Evolutionary conservation across 2,329 filamentous ascomycete species (phyloP).

Genomic region (Juglanconis sp.): DNA sequence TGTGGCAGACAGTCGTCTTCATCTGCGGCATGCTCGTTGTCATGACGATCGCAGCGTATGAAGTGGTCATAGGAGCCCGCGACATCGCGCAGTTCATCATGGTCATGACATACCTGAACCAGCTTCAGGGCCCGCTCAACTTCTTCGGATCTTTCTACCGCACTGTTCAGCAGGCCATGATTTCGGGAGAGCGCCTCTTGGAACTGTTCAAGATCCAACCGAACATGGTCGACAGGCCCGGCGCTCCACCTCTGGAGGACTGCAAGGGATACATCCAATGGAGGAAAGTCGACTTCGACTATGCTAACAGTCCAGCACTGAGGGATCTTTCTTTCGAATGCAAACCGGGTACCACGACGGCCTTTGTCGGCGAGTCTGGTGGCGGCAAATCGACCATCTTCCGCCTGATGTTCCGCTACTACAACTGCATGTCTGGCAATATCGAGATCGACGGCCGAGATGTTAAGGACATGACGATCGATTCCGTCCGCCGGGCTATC

Average conservation of each 20-base stretch:
- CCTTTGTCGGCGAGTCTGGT: constrained; percentile 92
- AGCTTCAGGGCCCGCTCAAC: constrained; percentile 77
- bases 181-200: constrained; percentile 90
- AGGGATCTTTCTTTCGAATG: constrained; percentile 83
- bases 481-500: constrained; percentile 87
- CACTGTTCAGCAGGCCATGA: constrained; percentile 94
- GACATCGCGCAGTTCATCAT: constrained; percentile 69
- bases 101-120: constrained; percentile 73
- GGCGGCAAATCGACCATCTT: constrained; percentile 97
- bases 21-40: constrained; percentile 71
- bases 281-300: constrained; percentile 85
- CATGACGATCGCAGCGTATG: constrained; percentile 72
- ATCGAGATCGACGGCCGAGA: constrained; percentile 84
- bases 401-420: constrained; percentile 93
- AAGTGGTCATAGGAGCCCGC: constrained; percentile 65
- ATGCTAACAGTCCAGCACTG: constrained; percentile 85
- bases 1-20: constrained; percentile 76
- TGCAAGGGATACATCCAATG: constrained; percentile 84
- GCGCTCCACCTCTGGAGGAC: constrained; percentile 57
- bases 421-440: constrained; percentile 75
- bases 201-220: constrained; percentile 96
- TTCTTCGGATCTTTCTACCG: constrained; percentile 95
- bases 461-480: constrained; percentile 83
- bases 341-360: constrained; percentile 85
- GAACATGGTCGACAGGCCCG: constrained; percentile 76